phyloP scores from a whole-genome alignment of 2,329 filamentous ascomycete genomes.

The Penicillium palitans region DNA sequence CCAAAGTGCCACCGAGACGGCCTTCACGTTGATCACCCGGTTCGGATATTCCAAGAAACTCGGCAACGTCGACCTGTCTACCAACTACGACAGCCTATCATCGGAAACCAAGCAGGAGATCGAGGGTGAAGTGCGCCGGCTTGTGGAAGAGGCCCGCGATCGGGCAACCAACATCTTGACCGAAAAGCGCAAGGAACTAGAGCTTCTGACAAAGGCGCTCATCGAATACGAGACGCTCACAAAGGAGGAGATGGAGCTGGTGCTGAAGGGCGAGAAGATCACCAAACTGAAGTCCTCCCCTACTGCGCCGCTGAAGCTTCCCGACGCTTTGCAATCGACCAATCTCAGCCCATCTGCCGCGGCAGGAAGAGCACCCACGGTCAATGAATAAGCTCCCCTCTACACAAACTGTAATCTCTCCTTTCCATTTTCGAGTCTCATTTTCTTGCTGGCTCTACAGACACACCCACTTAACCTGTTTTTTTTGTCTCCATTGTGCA shows the following conservation, averaged over 20 bases:
- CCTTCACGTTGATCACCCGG: conserved; percentile 83
- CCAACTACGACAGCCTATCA: conserved; percentile 78
- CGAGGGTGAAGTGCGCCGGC: conserved; percentile 80
- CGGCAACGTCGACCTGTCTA: conserved; percentile 84
- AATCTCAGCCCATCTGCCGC: conserved; percentile 29
- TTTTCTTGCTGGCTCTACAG: conserved; percentile 8
- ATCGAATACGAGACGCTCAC: conserved; percentile 93
- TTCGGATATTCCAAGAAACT: conserved; percentile 87
- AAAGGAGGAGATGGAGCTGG: conserved; percentile 84
- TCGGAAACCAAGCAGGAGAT: conserved; percentile 83
- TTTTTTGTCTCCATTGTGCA: conserved; percentile 17
- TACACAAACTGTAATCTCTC: conserved; percentile 1
- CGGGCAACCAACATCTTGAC: conserved; percentile 71
- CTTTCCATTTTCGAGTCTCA: conserved; percentile 6
- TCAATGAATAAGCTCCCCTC: conserved; percentile 24
- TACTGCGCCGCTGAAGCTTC: conserved; percentile 64
- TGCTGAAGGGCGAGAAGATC: conserved; percentile 82
- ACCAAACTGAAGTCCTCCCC: conserved; percentile 62
- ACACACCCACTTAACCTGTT: neutral
- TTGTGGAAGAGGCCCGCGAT: conserved; percentile 77
- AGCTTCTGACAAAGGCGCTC: conserved; percentile 81
- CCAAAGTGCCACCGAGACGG: conserved; percentile 73
- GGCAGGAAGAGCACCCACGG: conserved; percentile 24
- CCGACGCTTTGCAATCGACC: conserved; percentile 48
- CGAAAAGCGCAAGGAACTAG: conserved; percentile 77